Percentiles rank a stretch among this genome's conserved stretches.
Conservation (phyloP, 192 early-diverging fungal genomes). For the Rhizoclosmatium globosum region DNA sequence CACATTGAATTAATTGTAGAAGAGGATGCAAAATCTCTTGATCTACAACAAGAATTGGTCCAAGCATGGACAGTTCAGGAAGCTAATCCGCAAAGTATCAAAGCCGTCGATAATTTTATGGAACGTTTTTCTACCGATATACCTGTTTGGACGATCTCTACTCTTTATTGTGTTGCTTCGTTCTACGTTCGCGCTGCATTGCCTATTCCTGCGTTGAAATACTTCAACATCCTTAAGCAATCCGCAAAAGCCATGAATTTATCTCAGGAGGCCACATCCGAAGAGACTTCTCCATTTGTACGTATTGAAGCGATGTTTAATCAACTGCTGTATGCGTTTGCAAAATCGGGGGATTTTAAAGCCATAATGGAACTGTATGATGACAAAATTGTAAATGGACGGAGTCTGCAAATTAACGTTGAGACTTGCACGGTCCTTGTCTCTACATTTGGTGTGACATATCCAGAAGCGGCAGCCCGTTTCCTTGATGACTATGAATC, state of each 20-base stretch:
- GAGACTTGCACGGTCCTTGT: slow-evolving; percentile 31
- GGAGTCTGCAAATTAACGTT: neutral
- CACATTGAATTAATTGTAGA: too few relatives aligned
- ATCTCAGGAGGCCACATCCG: neutral
- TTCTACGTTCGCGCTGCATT: neutral
- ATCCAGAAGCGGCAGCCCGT: slow-evolving; percentile 16
- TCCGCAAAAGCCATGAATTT: neutral
- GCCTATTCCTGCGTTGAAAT: neutral
- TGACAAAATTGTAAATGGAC: neutral
- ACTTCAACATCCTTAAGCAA: slow-evolving; percentile 17
- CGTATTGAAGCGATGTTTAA: slow-evolving; percentile 8
- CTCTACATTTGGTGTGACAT: neutral
- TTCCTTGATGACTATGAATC: slow-evolving; percentile 25
- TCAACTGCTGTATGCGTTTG: slow-evolving; percentile 11
- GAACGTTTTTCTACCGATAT: neutral
- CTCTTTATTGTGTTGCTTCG: neutral
- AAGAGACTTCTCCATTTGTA: neutral
- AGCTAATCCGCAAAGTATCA: too few relatives aligned
- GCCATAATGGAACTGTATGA: neutral
- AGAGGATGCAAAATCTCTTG: neutral
- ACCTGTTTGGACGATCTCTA: neutral
- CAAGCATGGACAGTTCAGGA: neutral
- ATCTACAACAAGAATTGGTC: neutral
- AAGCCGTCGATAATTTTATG: too few relatives aligned
- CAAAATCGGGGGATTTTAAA: neutral